Evolutionary conservation across 2,329 filamentous ascomycete species (phyloP).

Genomic region (Clathrospora elynae): DNA sequence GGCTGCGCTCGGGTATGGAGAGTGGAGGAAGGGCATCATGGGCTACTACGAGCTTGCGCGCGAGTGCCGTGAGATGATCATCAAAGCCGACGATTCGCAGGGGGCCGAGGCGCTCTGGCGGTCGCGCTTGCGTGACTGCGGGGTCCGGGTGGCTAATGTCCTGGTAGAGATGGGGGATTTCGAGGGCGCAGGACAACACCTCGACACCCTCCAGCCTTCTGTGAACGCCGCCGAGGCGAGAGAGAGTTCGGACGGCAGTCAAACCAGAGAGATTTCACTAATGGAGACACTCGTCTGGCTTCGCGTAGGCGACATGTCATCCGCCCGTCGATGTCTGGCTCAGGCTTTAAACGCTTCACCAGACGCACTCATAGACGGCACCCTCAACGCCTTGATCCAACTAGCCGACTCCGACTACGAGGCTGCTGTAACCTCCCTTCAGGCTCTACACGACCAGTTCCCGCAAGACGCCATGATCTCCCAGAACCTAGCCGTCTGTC

Average conservation of each 20-base stretch:
- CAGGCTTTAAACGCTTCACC: constrained; percentile 19
- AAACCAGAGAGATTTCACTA: constrained; percentile 40
- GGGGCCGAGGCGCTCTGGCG: constrained; percentile 69
- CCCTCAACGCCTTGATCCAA: constrained; percentile 71
- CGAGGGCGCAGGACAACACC: constrained; percentile 74
- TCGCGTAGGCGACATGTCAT: constrained; percentile 75
- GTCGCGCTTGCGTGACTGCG: constrained; percentile 73
- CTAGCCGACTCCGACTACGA: constrained; percentile 79
- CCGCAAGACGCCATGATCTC: constrained; percentile 69
- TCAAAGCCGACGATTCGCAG: constrained; percentile 51
- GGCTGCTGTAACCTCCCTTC: constrained; percentile 67
- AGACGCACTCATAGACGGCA: constrained; percentile 41
- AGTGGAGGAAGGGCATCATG: constrained; percentile 82
- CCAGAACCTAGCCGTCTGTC: constrained; percentile 82
- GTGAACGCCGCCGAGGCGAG: constrained; percentile 48
- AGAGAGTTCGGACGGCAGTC: constrained; percentile 13
- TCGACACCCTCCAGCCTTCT: constrained; percentile 62
- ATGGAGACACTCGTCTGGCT: constrained; percentile 71
- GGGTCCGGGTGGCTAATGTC: constrained; percentile 66
- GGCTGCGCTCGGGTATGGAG: constrained; percentile 83
- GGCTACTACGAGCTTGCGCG: constrained; percentile 86
- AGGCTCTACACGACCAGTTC: constrained; percentile 53
- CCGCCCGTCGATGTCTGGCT: constrained; percentile 64
- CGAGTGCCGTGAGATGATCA: constrained; percentile 70
- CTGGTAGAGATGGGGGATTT: constrained; percentile 88